Evolutionary conservation across 345 rosid species (phyloP).

Genomic region (Erucastrum elatum): DNA sequence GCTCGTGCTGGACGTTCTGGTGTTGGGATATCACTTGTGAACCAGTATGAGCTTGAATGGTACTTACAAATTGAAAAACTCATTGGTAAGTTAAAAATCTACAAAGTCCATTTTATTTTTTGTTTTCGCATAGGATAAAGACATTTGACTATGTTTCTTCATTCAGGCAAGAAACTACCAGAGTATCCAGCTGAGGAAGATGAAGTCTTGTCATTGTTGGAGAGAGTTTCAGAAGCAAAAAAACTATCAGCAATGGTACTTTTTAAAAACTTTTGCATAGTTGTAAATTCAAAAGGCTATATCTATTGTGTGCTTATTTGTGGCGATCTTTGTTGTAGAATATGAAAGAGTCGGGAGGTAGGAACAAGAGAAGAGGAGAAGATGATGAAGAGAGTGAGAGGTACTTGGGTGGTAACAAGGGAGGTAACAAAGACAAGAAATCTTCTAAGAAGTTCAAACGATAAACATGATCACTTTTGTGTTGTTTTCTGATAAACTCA

Average conservation of each 20-base stretch:
- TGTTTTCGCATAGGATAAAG: neutral
- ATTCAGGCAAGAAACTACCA: constrained; percentile 74
- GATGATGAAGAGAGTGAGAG: constrained; percentile 63
- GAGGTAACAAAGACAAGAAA: constrained; percentile 46
- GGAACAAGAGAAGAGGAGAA: constrained; percentile 51
- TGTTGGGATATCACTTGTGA: constrained; percentile 84
- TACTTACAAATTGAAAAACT: constrained; percentile 85
- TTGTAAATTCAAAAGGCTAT: neutral
- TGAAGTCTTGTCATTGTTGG: constrained; percentile 67
- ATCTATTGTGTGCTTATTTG: neutral
- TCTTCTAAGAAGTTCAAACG: constrained; percentile 46
- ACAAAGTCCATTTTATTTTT: neutral
- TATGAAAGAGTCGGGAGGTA: constrained; percentile 57
- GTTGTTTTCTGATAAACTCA: neutral
- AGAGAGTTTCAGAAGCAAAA: constrained; percentile 70
- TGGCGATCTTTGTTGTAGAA: constrained; percentile 43
- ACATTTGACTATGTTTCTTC: constrained; percentile 3
- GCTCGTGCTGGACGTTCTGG: constrained; percentile 99
- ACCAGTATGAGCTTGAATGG: constrained; percentile 94
- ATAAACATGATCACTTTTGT: constrained; percentile 7
- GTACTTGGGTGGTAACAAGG: constrained; percentile 51
- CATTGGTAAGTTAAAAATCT: constrained; percentile 53
- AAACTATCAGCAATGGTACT: constrained; percentile 56
- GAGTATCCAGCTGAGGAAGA: constrained; percentile 73
- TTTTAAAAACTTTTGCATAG: neutral